Base-by-base conservation (phyloP, 179 eudicot species). In the Beta lomatogona region DNA sequence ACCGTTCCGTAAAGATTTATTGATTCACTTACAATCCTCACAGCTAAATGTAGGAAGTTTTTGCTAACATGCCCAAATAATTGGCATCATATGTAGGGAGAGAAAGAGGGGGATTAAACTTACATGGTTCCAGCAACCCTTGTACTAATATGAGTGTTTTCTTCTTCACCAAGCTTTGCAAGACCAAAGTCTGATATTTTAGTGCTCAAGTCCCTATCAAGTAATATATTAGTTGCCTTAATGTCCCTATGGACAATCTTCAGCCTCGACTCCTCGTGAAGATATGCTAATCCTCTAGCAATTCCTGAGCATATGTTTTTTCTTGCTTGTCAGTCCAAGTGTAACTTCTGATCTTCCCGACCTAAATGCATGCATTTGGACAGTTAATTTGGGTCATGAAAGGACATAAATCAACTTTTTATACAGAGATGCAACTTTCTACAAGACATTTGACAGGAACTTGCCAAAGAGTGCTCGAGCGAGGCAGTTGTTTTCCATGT, bases 141-240 rank as follows among this genome's bases (percentile, higher is more conserved):
- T 11, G 97, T 93, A 86, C 93, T 93, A 58, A 93, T 91, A 83
- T 93, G 95, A 6, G 95, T 89, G 83, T 90, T 88, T 84, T 91
- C 97, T 63, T 88, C 95, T 85, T 91, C 95, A 79, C 92, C 90
- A 44, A 92, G 93, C 85, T 88, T 93, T 28, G 97, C 97, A 81
- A 93, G 87, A 79, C 97, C 95, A 82, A 93, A 93, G 65, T 93
- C 97, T 2, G 95, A 91, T 82, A 93, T 93, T 83, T 93, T 93
- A 63, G 93, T 92, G 79, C 83, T 91, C 66, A 93, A 82, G 79
- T 91, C 91, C 90, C 86, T 92, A 79, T 92, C 97, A 54, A 92
- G 91, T 54, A 92, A 87, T 77, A 92, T 93, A 85, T 92, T 92
- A n/a, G 97, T 88, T 59, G 92, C 92, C 85, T 92, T 92, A 46